Base-by-base conservation (phyloP, 2,329 filamentous ascomycete genomes). In the Neofusicoccum sp. region DNA sequence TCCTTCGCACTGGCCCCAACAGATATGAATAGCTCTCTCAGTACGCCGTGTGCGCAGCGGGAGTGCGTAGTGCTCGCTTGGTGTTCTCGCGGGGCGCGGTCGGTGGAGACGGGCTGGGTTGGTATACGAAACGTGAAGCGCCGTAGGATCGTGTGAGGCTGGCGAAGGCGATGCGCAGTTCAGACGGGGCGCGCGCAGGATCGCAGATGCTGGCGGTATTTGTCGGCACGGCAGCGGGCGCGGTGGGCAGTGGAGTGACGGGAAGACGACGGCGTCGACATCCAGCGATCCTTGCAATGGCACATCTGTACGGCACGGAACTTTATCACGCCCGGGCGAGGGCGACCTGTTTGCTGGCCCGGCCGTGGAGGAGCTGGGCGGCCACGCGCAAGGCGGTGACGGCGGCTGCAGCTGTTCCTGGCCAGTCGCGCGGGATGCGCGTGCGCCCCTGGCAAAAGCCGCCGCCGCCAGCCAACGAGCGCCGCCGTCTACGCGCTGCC, bases 271-370 rank as follows among this genome's bases (percentile, higher is more conserved):
- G 34, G 36, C 37, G 50, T 56, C 16, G 50, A 43, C 16, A 41
- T 37, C 43, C n/a, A 43, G 45, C 37, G 12, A 44, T 61, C 65
- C 69, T 65, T 66, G 67, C 67, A 6, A 22, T 22, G 52, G 12
- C 28, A 7, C 5, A 66, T 62, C 67, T 66, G 61, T 66, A 54
- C 59, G 45, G 67, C 63, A 64, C 69, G 66, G 64, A 64, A 65
- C 63, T 48, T 59, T 54, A 58, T 56, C 64, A 63, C 45, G 60
- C n/a, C 41, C 45, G n/a, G 34, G 56, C 41, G 41, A 41, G 22
- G 56, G 56, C 56, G 43, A n/a, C 37, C 33, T 43, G 16, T n/a
- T 33, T 36, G 59, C 59, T 14, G 36, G 36, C 47, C 56, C 37
- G 29, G 41, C 31, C 3, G 48, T 41, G 47, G 33, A 52, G 49